Percentiles rank a stretch among this genome's conserved stretches.
These are phyloP conservation scores for Talaromyces pinophilus DNA, from an alignment of 2,329 filamentous ascomycete genomes.

Conservation along the genomic window DNA sequence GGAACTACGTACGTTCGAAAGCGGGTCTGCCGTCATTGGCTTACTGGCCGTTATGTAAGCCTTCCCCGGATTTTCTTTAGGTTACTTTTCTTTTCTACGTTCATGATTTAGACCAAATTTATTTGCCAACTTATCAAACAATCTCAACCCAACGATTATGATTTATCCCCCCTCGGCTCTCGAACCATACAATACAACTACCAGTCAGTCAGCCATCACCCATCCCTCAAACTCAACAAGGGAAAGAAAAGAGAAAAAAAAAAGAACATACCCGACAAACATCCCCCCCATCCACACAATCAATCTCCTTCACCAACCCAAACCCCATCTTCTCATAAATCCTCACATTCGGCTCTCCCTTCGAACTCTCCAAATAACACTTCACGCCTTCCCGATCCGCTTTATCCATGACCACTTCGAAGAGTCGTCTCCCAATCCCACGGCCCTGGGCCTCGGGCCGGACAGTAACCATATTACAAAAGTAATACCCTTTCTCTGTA, in stretches of 20 bases:
- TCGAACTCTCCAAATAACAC: conserved; percentile 72
- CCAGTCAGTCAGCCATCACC: neutral
- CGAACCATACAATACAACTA: conserved; percentile 26
- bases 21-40: conserved; percentile 7
- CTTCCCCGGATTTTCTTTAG: neutral
- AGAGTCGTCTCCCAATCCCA: conserved; percentile 66
- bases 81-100: too few relatives aligned
- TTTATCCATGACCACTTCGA: conserved; percentile 62
- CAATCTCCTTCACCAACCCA: conserved; percentile 63
- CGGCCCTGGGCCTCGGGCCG: conserved; percentile 64
- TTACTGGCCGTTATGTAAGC: neutral
- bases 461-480: conserved; percentile 74
- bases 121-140: neutral
- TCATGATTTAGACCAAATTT: neutral
- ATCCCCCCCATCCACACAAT: conserved; percentile 64
- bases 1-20: neutral
- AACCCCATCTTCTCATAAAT: conserved; percentile 74
- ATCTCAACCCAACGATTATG: neutral
- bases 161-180: conserved; percentile 21
- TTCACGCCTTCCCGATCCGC: conserved; percentile 65
- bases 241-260: neutral
- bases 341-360: conserved; percentile 66
- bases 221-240: neutral
- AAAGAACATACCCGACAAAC: conserved; percentile 50
- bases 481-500: conserved; percentile 65